Conservation (phyloP, 148 eudicot genomes). For the Talinum fruticosum region DNA sequence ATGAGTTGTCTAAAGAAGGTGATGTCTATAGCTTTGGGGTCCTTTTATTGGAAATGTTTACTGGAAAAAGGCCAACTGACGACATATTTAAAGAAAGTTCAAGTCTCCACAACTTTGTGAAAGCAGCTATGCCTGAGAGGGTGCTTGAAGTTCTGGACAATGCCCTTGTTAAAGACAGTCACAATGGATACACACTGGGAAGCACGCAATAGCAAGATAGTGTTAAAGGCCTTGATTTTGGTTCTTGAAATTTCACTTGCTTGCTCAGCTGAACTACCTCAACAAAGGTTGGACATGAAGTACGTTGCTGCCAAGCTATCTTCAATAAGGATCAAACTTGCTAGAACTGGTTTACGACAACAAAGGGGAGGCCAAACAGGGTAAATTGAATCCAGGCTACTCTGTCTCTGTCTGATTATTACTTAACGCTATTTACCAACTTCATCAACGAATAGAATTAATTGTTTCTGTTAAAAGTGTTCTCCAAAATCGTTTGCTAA, state of each 20-base stretch:
- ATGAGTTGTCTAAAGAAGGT: conserved; percentile 21
- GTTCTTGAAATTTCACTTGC: conserved; percentile 6
- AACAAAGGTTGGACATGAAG: conserved; percentile 16
- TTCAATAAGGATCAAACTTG: conserved; percentile 8
- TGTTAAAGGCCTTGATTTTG: neutral
- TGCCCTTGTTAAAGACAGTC: conserved; percentile 4
- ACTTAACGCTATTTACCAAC: too few species aligned
- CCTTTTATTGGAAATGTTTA: conserved; percentile 24
- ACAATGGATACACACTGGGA: neutral
- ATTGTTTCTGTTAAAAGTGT: too few species aligned
- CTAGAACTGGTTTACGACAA: neutral
- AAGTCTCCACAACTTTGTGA: conserved; percentile 19
- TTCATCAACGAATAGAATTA: too few species aligned
- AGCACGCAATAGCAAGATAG: neutral
- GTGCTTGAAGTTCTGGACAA: conserved; percentile 10
- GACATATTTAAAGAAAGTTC: conserved; percentile 12
- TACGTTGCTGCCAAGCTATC: conserved; percentile 14
- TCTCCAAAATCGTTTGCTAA: too few species aligned
- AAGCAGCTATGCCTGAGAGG: neutral
- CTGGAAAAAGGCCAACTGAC: conserved; percentile 27
- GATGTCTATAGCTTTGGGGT: conserved; percentile 35
- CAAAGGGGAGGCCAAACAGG: neutral
- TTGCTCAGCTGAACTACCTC: conserved; percentile 16
- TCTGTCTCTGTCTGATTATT: too few species aligned
- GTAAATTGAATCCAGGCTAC: too few species aligned